These are phyloP conservation scores for Hygrocybe punicea DNA, from an alignment of 768 basidiomycete species.

Conservation along the genomic window DNA sequence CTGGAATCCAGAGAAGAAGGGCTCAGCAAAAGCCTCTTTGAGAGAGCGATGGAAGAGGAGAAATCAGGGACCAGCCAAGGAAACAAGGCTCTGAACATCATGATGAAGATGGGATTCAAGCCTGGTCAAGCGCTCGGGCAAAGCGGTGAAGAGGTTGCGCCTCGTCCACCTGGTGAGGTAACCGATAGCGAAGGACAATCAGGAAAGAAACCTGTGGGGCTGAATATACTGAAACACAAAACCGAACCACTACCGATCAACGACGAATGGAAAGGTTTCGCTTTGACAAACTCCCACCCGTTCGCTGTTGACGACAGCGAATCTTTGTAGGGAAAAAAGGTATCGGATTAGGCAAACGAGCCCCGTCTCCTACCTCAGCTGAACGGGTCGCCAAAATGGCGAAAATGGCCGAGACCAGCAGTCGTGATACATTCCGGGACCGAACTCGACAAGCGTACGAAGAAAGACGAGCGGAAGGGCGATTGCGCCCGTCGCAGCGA, in stretches of 20 bases:
- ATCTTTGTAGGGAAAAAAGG: constrained; percentile 60
- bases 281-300: not conserved
- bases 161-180: not conserved
- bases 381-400: constrained; percentile 74
- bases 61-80: constrained; percentile 47
- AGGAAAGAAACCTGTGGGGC: not conserved
- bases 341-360: constrained; percentile 68
- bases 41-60: constrained; percentile 65
- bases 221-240: constrained; percentile 37
- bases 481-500: constrained; percentile 64
- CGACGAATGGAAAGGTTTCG: constrained; percentile 73
- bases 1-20: constrained; percentile 74
- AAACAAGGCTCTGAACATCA: constrained; percentile 82
- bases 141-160: constrained; percentile 22
- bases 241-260: constrained; percentile 69
- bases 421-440: constrained; percentile 62
- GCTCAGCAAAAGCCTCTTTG: constrained; percentile 75
- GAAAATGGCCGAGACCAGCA: constrained; percentile 60
- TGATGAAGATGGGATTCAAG: constrained; percentile 94
- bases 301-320: too few species aligned
- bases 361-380: constrained; percentile 58
- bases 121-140: constrained; percentile 75
- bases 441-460: constrained; percentile 71
- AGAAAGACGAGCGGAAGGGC: constrained; percentile 68
- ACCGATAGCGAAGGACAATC: not conserved